phyloP scores from a whole-genome alignment of 768 basidiomycete genomes.

The Xerocomus spinulosus region DNA sequence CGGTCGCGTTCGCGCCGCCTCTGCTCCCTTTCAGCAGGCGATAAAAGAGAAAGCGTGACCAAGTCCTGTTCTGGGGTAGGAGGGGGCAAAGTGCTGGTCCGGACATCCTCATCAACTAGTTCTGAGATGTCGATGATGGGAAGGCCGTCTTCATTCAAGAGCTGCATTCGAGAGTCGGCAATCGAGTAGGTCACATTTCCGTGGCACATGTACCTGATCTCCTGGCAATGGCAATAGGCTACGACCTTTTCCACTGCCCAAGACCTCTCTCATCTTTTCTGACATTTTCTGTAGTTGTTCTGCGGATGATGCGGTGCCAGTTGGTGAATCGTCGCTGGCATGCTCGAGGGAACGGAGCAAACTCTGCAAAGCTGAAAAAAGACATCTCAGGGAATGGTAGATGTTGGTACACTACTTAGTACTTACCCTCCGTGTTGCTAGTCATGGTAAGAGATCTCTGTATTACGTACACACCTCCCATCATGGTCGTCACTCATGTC shows the following conservation, averaged over 20 bases:
- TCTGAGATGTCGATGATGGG: conserved; percentile 78
- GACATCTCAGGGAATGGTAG: neutral
- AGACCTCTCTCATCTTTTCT: conserved; percentile 53
- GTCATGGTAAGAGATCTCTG: too few species aligned
- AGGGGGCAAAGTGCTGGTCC: conserved; percentile 12
- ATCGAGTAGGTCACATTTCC: conserved; percentile 17
- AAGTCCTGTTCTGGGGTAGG: conserved; percentile 40
- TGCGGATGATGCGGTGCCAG: conserved; percentile 33
- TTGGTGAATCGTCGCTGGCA: neutral
- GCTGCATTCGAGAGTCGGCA: conserved; percentile 36
- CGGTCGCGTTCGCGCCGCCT: conserved; percentile 56
- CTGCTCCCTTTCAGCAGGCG: conserved; percentile 44
- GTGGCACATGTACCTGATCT: conserved; percentile 53
- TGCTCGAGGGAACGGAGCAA: conserved; percentile 36
- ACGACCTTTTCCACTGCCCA: conserved; percentile 40
- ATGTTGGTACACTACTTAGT: conserved; percentile 9
- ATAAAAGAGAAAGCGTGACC: conserved; percentile 43
- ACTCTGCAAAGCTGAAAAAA: conserved; percentile 36
- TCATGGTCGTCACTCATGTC: conserved; percentile 42
- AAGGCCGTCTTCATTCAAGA: conserved; percentile 72
- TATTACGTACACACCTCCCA: conserved; percentile 1
- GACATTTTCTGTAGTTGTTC: conserved; percentile 54
- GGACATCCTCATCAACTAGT: conserved; percentile 34
- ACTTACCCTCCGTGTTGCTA: conserved; percentile 40
- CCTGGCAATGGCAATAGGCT: conserved; percentile 43